A percentile compares a stretch with the other conserved stretches of the same genome.
Evolutionary conservation across 1,139 yeast species (phyloP).

Genomic region (Saccharomycopsis hybrid): DNA sequence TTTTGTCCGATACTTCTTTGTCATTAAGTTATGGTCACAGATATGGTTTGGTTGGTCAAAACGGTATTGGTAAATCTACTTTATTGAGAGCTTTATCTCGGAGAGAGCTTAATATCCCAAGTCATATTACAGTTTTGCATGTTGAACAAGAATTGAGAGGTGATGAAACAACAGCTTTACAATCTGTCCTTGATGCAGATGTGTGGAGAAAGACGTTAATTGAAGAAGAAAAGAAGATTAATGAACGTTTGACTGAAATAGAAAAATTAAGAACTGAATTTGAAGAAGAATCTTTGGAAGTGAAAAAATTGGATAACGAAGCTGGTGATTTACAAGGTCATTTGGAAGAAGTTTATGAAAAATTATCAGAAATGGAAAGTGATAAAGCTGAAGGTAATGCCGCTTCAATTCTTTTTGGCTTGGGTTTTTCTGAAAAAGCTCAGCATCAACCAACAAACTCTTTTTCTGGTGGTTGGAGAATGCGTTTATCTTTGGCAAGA

Average conservation of each 20-base stretch:
- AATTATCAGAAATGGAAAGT: conserved; percentile 85
- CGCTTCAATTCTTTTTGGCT: conserved; percentile 86
- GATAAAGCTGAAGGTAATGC: conserved; percentile 98
- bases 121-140: conserved; percentile 89
- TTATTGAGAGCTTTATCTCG: conserved; percentile 82
- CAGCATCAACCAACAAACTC: conserved; percentile 79
- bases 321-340: conserved; percentile 77
- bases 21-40: conserved; percentile 89
- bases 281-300: conserved; percentile 79
- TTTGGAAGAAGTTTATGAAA: conserved; percentile 72
- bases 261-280: conserved; percentile 63
- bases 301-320: conserved; percentile 78
- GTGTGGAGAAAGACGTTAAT: conserved; percentile 94
- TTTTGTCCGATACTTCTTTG: conserved; percentile 79
- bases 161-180: conserved; percentile 84
- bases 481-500: conserved; percentile 97
- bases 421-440: conserved; percentile 87
- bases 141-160: conserved; percentile 97
- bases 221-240: conserved; percentile 67
- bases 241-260: conserved; percentile 68
- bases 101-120: conserved; percentile 90
- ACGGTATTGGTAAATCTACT: conserved; percentile 99
- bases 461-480: conserved; percentile 99
- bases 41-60: conserved; percentile 96
- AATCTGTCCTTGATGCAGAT: conserved; percentile 95